Percentiles rank a stretch among this genome's conserved stretches.
Evolutionary conservation across 495 filamentous ascomycete genomes (phyloP).

Genomic region (Penicillium diatomitis): DNA sequence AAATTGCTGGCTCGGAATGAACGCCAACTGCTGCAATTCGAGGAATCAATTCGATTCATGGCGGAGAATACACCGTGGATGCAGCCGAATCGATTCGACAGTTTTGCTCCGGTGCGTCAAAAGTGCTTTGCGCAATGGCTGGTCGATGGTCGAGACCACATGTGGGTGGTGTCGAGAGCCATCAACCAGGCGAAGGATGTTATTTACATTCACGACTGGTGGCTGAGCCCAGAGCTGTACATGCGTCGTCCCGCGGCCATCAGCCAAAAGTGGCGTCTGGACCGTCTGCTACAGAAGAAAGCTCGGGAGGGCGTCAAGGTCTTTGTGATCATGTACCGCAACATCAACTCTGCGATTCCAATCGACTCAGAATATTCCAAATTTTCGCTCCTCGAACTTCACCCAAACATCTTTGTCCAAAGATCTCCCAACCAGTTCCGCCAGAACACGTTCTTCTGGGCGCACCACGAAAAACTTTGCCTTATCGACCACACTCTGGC

Average conservation of each 20-base stretch:
- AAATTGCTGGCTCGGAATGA: slow-evolving; percentile 91
- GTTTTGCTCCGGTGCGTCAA: slow-evolving; percentile 83
- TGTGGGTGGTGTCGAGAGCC: slow-evolving; percentile 97
- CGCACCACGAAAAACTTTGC: slow-evolving; percentile 95
- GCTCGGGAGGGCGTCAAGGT: slow-evolving; percentile 94
- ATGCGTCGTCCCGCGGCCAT: slow-evolving; percentile 91
- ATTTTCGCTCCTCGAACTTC: slow-evolving; percentile 90
- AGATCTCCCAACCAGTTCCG: slow-evolving; percentile 94
- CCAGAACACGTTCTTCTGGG: slow-evolving; percentile 99
- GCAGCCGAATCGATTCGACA: slow-evolving; percentile 75
- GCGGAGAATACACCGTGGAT: slow-evolving; percentile 69
- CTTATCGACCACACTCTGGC: slow-evolving; percentile 94
- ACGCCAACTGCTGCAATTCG: slow-evolving; percentile 80
- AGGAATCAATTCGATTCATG: slow-evolving; percentile 86
- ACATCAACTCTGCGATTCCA: slow-evolving; percentile 94
- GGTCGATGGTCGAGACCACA: slow-evolving; percentile 93
- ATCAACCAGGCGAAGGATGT: slow-evolving; percentile 98
- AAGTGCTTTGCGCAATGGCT: slow-evolving; percentile 92
- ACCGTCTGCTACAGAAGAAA: slow-evolving; percentile 89
- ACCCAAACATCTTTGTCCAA: slow-evolving; percentile 93
- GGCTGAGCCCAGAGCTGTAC: slow-evolving; percentile 94
- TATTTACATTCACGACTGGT: slow-evolving; percentile 99
- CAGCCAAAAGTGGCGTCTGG: slow-evolving; percentile 96
- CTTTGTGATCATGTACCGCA: slow-evolving; percentile 96
- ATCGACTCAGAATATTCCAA: slow-evolving; percentile 99